A percentile compares a stretch with the other conserved stretches of the same genome.
These are phyloP conservation scores for Fomitopsis betulina DNA, from an alignment of 1,284 basidiomycete species.

Conservation along the genomic window DNA sequence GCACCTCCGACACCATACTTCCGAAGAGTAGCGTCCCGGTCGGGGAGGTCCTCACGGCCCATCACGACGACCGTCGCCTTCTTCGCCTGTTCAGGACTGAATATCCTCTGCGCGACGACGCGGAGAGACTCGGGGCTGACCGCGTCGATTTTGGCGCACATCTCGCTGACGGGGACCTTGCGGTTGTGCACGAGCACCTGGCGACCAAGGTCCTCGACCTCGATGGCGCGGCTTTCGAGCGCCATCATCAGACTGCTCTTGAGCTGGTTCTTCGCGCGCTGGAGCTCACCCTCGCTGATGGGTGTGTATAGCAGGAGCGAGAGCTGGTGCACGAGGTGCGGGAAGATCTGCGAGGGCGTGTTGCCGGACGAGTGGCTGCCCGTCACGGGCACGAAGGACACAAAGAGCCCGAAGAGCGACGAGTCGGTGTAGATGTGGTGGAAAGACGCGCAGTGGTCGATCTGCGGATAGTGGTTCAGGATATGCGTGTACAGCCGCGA, in stretches of 20 bases:
- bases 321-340: slow-evolving; percentile 85
- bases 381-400: slow-evolving; percentile 74
- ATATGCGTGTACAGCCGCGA: slow-evolving; percentile 97
- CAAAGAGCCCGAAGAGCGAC: slow-evolving; percentile 91
- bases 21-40: slow-evolving; percentile 53
- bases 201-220: slow-evolving; percentile 86
- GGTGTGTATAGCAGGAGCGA: slow-evolving; percentile 66
- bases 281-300: slow-evolving; percentile 69
- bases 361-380: slow-evolving; percentile 55
- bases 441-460: slow-evolving; percentile 98
- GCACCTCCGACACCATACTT: slow-evolving; percentile 61
- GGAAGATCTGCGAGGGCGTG: slow-evolving; percentile 68
- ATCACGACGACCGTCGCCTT: slow-evolving; percentile 69
- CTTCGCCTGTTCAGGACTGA: slow-evolving; percentile 55
- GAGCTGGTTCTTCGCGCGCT: slow-evolving; percentile 93
- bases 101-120: slow-evolving; percentile 72
- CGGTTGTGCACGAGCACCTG: slow-evolving; percentile 89
- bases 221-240: slow-evolving; percentile 85
- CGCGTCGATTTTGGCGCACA: slow-evolving; percentile 86
- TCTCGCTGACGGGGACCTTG: slow-evolving; percentile 86
- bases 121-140: slow-evolving; percentile 71
- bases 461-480: slow-evolving; percentile 89
- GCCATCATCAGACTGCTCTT: slow-evolving; percentile 96
- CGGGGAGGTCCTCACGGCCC: slow-evolving; percentile 67
- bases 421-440: slow-evolving; percentile 97